Evolutionary conservation across 139 green algal species (phyloP), one percentile per base, ranked within the genome.

Genomic region (Desmodesmus armatus): DNA sequence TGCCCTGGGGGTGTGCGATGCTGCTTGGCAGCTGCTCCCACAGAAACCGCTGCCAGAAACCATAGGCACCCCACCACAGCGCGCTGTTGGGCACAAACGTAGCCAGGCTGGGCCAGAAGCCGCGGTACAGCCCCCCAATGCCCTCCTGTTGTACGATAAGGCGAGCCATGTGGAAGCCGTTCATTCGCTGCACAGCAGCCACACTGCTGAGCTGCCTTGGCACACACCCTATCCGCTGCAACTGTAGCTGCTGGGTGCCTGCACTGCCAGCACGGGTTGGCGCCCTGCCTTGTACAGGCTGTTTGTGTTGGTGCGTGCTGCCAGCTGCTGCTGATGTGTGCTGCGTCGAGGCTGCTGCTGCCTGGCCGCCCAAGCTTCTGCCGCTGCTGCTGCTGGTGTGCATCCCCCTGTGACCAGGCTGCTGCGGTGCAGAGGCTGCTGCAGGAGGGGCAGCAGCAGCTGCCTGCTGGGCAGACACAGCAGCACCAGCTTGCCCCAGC

Each of bases 1-100:
- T 43, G 17, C 25, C 33, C 33, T 49, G 47, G 25, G 35, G 23
- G 29, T 41, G 63, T 51, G 66, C 17, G 40, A n/a, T n/a, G n/a
- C n/a, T n/a, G n/a, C n/a, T n/a, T n/a, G 93, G 85, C 33, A 90
- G 43, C 37, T 89, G 63, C 37, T 89, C 55, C 96, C 96, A 98
- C 3, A 99, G 85, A n/a, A 93, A 35, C 40, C 90, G 87, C 83
- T 98, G 94, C 75, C 92, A 97, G 9, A 87, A 91, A 39, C 96
- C 96, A 85, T 99, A 99, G 3, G 89, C 85, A 37, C 90, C 91
- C 96, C 96, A 99, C 93, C 92, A 92, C 3, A 93, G 60, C 4
- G 87, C 88, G 44, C 82, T 92, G 23, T 58, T 82, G 25, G 96
- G 96, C 55, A 97, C 96, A 88, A 97, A 98, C 15, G 94, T 98